A percentile compares a stretch with the other conserved stretches of the same genome.
phyloP scores from a whole-genome alignment of 2,329 filamentous ascomycete species.

The Colletotrichum aenigma region DNA sequence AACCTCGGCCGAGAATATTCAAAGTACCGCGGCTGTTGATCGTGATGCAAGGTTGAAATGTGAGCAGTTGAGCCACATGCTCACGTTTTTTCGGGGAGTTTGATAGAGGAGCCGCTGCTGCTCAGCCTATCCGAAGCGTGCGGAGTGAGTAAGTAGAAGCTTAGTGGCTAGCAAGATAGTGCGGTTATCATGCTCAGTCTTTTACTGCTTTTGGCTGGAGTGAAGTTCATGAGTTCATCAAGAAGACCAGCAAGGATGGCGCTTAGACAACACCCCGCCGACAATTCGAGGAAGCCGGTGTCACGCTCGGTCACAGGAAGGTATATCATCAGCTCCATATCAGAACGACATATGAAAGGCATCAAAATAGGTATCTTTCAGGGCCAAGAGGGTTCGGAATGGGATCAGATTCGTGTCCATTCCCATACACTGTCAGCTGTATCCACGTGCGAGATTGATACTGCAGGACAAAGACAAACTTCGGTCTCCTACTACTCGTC shows the following conservation, averaged over 20 bases:
- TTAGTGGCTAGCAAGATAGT: neutral
- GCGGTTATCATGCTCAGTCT: fast-evolving
- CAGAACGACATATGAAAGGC: neutral
- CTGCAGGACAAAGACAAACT: neutral
- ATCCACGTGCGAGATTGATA: neutral
- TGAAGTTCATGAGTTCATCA: neutral
- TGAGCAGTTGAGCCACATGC: neutral
- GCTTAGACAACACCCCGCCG: neutral
- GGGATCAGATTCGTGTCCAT: neutral
- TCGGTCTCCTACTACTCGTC: neutral
- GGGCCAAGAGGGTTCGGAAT: fast-evolving
- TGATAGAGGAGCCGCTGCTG: neutral
- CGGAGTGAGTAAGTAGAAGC: neutral
- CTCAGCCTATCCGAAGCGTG: neutral
- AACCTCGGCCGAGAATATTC: neutral
- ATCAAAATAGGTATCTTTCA: too few relatives aligned
- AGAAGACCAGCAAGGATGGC: fast-evolving
- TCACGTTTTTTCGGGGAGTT: neutral
- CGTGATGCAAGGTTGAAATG: neutral
- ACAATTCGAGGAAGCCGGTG: neutral
- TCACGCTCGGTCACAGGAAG: neutral
- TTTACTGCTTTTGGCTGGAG: neutral
- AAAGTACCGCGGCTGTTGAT: neutral
- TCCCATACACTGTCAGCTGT: fast-evolving
- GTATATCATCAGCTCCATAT: fast-evolving